Base-by-base conservation (phyloP, 441 rosid genomes). In the Croton laevigatus region DNA sequence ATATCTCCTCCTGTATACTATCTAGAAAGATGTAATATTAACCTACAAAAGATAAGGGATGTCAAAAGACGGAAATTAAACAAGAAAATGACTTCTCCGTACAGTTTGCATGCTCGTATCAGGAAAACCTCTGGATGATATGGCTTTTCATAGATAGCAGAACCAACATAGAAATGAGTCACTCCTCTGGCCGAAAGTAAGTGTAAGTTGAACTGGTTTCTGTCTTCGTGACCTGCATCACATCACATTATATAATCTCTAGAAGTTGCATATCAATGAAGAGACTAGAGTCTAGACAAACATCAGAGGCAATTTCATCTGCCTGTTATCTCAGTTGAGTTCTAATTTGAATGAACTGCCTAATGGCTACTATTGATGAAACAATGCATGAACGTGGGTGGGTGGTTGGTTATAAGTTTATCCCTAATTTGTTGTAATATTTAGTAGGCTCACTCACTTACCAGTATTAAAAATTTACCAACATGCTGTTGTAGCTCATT, bases 161-260 rank as follows among this genome's bases (percentile, higher is more conserved):
- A 57, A 44, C 52, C 19, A 51, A 14, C 34, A 23, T 11, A 42
- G 60, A 60, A 14, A 62, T 52, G 70, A 66, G 54, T 86, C 80
- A 84, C 71, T 87, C 86, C 72, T 83, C 91, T 54, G 86, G 94
- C 59, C 77, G 89, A 75, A 84, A 85, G 60, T 85, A 85, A 57
- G 84, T 79, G 70, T 86, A 86, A 6, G 94, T 85, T 38, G 97
- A 90, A 79, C 97, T 86, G 46, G 91, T 82, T 82, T 92, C 97
- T 3, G 93, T 86, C 89, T 94, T 94, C 6, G 91, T 88, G 55
- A 88, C 92, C 98, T 94, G 85, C 79, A 80, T 38, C 51, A 60
- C 57, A 59, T 73, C 40, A 46, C 32, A 59, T 57, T 44, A 58
- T 32, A 53, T 68, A 27, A n/a, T n/a, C 70, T 73, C 57, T n/a